These are phyloP conservation scores for Paracoccidioides brasiliensis DNA, from an alignment of 2,329 filamentous ascomycete genomes.

Conservation along the genomic window DNA sequence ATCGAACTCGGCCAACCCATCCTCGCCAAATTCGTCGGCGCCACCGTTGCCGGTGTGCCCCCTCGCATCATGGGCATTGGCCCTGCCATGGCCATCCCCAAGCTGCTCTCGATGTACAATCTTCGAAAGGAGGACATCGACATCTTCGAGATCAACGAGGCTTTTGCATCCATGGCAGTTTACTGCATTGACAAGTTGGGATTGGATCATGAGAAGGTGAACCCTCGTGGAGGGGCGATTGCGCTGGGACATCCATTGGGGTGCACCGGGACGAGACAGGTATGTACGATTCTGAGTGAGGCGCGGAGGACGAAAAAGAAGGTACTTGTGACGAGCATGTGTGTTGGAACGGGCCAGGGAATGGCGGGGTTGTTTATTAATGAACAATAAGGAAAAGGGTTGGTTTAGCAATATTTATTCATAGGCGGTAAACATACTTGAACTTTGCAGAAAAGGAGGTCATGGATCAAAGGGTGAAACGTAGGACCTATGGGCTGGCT, in stretches of 20 bases:
- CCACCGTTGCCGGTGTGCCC: constrained; percentile 82
- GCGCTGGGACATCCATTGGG: constrained; percentile 84
- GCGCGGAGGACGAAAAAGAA: constrained; percentile 74
- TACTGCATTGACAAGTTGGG: constrained; percentile 67
- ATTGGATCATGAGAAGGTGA: constrained; percentile 59
- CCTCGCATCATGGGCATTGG: constrained; percentile 92
- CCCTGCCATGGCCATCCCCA: constrained; percentile 50
- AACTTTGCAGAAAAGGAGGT: too few species aligned
- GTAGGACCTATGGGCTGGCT: too few species aligned
- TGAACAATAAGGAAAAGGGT: constrained; percentile 35
- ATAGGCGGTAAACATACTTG: not conserved
- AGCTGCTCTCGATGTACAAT: constrained; percentile 71
- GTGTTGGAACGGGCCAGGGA: constrained; percentile 53
- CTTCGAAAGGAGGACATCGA: constrained; percentile 72
- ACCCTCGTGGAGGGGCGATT: constrained; percentile 86
- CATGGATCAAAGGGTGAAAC: too few species aligned
- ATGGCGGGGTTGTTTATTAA: constrained; percentile 56
- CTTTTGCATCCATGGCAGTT: constrained; percentile 94
- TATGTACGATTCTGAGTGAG: constrained; percentile 83
- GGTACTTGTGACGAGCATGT: constrained; percentile 88
- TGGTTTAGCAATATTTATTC: not conserved
- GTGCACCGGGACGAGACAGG: constrained; percentile 77
- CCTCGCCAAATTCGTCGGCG: constrained; percentile 71
- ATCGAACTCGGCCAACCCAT: constrained; percentile 76
- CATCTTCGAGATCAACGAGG: constrained; percentile 90